Percentiles rank a stretch among this genome's conserved stretches.
Evolutionary conservation across 1,139 yeast genomes (phyloP).

Genomic region (Candida buenavistaensis): DNA sequence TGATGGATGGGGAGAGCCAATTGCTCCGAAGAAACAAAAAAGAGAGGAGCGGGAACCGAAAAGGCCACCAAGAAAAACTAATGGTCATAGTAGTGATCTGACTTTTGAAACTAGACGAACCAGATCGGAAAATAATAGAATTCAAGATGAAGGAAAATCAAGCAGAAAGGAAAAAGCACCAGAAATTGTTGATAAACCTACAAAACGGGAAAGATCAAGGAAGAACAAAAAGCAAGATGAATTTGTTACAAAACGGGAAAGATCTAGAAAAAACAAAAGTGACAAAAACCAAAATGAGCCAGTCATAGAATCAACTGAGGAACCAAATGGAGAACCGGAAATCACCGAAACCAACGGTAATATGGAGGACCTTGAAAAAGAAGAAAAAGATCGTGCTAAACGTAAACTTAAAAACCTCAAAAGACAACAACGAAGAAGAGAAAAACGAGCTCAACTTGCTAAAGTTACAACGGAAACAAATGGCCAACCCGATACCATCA

Average conservation of each 20-base stretch:
- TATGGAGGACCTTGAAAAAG: no score
- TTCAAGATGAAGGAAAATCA: constrained; percentile 1
- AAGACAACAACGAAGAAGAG: constrained; percentile 10
- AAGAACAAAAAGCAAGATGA: constrained; percentile 1
- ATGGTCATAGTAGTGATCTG: no score
- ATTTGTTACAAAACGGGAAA: neutral
- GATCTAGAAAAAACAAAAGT: constrained; percentile 1
- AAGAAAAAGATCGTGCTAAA: constrained; percentile 4
- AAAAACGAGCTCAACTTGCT: constrained; percentile 2
- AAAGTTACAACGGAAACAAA: constrained; percentile 5
- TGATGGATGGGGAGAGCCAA: no score
- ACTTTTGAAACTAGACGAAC: neutral
- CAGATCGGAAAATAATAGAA: constrained; percentile 1
- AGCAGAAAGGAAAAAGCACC: neutral
- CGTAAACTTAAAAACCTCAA: constrained; percentile 5
- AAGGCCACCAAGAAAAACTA: no score
- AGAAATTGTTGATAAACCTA: no score
- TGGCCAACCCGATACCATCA: constrained; percentile 9
- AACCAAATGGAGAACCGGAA: no score
- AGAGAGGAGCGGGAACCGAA: constrained; percentile 1
- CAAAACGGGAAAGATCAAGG: constrained; percentile 2
- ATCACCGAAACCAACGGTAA: neutral
- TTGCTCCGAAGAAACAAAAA: neutral
- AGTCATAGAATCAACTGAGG: neutral
- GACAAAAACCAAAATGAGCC: neutral